phyloP scores from a whole-genome alignment of 2,329 filamentous ascomycete genomes.

The Diaporthe amygdali region DNA sequence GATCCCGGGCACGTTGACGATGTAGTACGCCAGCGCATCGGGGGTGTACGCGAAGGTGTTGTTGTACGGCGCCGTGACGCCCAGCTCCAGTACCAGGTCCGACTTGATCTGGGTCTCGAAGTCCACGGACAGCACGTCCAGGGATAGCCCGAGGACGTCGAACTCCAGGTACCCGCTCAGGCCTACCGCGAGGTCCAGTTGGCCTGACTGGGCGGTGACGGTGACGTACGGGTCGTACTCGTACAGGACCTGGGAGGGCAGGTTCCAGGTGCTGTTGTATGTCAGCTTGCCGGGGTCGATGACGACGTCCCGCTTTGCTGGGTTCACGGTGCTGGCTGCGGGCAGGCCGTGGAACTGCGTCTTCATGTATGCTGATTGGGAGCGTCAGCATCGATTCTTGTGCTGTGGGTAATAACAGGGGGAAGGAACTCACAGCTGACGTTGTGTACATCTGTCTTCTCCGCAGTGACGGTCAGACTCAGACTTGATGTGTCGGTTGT shows the following conservation, averaged over 20 bases:
- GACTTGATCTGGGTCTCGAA: conserved; percentile 44
- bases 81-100: conserved; percentile 41
- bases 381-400: neutral
- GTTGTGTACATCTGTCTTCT: conserved; percentile 6
- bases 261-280: conserved; percentile 5
- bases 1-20: conserved; percentile 46
- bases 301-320: conserved; percentile 3
- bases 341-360: conserved; percentile 20
- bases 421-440: neutral
- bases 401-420: no score
- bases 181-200: conserved; percentile 41
- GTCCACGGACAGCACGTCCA: conserved; percentile 46
- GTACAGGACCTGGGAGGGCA: conserved; percentile 12
- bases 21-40: conserved; percentile 43
- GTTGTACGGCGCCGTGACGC: conserved; percentile 39
- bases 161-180: conserved; percentile 49
- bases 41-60: conserved; percentile 39
- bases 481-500: neutral
- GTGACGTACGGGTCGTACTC: conserved; percentile 35
- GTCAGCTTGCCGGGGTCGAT: conserved; percentile 5
- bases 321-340: neutral
- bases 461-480: neutral
- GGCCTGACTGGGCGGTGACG: conserved; percentile 39
- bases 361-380: conserved; percentile 14
- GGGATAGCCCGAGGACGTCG: conserved; percentile 39